These are phyloP conservation scores for Fistulinella staudtii DNA, from an alignment of 1,284 basidiomycete species.

Conservation along the genomic window DNA sequence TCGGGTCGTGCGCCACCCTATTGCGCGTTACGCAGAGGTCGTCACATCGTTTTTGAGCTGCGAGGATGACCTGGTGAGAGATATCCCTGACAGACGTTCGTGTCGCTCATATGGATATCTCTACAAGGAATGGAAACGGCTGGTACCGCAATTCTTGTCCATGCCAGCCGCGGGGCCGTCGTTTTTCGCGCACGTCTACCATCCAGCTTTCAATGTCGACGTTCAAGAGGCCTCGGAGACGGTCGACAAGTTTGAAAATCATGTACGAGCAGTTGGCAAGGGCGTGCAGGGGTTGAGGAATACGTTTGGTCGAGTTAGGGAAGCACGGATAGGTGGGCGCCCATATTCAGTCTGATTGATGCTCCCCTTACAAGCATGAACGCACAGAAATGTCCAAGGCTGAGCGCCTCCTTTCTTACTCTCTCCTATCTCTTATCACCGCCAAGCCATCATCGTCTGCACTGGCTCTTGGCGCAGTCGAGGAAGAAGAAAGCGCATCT, in stretches of 20 bases:
- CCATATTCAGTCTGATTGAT: neutral
- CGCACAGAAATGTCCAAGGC: slow-evolving; percentile 67
- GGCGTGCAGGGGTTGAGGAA: slow-evolving; percentile 65
- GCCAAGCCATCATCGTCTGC: slow-evolving; percentile 56
- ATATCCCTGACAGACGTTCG: slow-evolving; percentile 7
- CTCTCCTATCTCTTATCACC: slow-evolving; percentile 65
- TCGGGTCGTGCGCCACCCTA: slow-evolving; percentile 70
- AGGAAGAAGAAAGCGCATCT: slow-evolving; percentile 45
- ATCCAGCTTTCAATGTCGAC: slow-evolving; percentile 83
- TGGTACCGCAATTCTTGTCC: slow-evolving; percentile 57
- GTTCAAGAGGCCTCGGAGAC: slow-evolving; percentile 58
- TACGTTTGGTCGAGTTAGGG: slow-evolving; percentile 57
- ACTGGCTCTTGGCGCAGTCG: slow-evolving; percentile 42
- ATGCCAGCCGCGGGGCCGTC: slow-evolving; percentile 60
- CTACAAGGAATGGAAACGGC: slow-evolving; percentile 65
- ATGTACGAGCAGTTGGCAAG: slow-evolving; percentile 60
- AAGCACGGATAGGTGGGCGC: slow-evolving; percentile 61
- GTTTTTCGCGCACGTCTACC: slow-evolving; percentile 78
- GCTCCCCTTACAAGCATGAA: neutral
- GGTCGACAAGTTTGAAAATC: slow-evolving; percentile 58
- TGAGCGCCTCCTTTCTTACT: slow-evolving; percentile 65
- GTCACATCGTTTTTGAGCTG: slow-evolving; percentile 79
- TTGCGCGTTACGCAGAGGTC: slow-evolving; percentile 74
- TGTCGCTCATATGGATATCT: slow-evolving; percentile 3
- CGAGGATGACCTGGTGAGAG: slow-evolving; percentile 63